A percentile compares a stretch with the other conserved stretches of the same genome.
Evolutionary conservation across 2,329 filamentous ascomycete genomes (phyloP).

Genomic region (Penicillium hordei): DNA sequence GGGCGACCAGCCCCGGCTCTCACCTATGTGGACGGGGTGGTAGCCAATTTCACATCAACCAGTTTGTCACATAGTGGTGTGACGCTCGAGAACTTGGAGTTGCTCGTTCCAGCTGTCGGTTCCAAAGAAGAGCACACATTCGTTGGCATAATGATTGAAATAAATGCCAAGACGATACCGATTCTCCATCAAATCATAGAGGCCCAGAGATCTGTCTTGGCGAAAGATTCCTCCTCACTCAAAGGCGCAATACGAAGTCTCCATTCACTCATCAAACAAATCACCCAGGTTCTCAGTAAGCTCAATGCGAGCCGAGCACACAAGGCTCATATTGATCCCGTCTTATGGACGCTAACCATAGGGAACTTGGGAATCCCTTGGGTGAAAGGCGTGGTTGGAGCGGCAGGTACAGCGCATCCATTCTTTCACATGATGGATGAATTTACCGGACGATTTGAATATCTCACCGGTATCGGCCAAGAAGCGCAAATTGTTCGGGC

Average conservation of each 20-base stretch:
- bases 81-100: background rate
- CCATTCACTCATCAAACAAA: background rate
- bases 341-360: background rate
- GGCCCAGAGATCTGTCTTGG: background rate
- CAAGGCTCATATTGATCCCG: background rate
- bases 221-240: background rate
- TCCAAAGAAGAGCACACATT: background rate
- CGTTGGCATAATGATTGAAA: background rate
- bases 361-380: background rate
- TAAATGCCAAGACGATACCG: background rate
- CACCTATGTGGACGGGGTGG: background rate
- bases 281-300: background rate
- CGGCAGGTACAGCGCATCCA: background rate
- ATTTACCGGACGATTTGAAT: background rate
- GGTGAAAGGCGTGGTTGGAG: background rate
- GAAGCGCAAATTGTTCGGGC: background rate
- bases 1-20: background rate
- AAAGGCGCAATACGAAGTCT: background rate
- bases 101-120: background rate
- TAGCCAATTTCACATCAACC: background rate
- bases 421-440: background rate
- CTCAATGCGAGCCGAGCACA: background rate
- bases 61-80: background rate
- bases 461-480: background rate
- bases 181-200: background rate